phyloP scores from a whole-genome alignment of 805 yeast genomes.

The Kockiozyma suomiensis region DNA sequence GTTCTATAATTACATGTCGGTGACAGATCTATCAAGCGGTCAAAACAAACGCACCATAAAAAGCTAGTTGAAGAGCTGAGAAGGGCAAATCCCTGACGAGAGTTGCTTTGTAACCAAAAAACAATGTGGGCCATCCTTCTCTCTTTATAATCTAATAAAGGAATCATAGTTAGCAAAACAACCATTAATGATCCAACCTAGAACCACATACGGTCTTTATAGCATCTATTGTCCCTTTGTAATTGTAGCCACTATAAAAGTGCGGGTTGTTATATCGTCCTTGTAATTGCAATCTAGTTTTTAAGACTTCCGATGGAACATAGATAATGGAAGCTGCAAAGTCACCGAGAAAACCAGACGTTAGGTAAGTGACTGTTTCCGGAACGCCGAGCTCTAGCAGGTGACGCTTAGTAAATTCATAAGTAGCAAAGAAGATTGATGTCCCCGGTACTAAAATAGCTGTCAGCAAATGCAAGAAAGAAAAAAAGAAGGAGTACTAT shows the following conservation, averaged over 20 bases:
- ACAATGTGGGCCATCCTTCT: constrained; percentile 78
- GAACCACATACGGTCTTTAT: constrained; percentile 49
- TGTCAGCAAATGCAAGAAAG: not conserved
- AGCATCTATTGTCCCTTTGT: constrained; percentile 74
- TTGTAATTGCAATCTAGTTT: constrained; percentile 90
- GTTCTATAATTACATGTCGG: constrained; percentile 6
- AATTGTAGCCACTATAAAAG: constrained; percentile 84
- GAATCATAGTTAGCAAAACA: not conserved
- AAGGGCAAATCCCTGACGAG: constrained; percentile 90
- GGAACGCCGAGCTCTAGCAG: constrained; percentile 67
- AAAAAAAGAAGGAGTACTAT: not conserved
- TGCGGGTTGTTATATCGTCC: constrained; percentile 80
- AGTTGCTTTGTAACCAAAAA: constrained; percentile 93
- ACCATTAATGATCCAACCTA: not conserved
- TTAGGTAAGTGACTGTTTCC: constrained; percentile 76
- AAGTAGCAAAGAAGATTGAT: constrained; percentile 89
- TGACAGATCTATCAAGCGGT: constrained; percentile 35
- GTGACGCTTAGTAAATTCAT: constrained; percentile 75
- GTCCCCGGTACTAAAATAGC: constrained; percentile 72
- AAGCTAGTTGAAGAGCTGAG: constrained; percentile 93
- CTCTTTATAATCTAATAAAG: constrained; percentile 49
- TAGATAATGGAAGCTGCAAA: constrained; percentile 83
- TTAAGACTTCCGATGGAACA: constrained; percentile 93
- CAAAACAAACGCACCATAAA: constrained; percentile 66
- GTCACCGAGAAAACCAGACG: constrained; percentile 93